Base-by-base conservation (phyloP, 441 rosid species). In the Erysimum pusillum region DNA sequence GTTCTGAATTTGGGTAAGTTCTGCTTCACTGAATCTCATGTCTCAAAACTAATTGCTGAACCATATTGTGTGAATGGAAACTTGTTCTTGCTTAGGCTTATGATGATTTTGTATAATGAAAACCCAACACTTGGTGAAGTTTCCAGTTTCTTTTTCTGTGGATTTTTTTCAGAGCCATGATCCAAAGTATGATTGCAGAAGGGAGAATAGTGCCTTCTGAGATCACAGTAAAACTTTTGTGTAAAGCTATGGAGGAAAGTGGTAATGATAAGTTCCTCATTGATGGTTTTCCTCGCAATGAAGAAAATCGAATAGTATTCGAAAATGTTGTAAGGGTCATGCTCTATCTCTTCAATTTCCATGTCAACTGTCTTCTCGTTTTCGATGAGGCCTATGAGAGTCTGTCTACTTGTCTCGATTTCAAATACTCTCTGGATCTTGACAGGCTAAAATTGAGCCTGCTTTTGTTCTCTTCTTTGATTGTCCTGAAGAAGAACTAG, bases 121-220 rank as follows among this genome's bases (percentile, higher is more conserved):
- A 58, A 59, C 6, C 5, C 36, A 18, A 34, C 35, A 8, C 1
- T 32, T 35, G 35, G 45, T 34, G 8, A 34, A 35, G 28, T 17
- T 31, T 28, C 9, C 9, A 12, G 1, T 44, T n/a, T 22, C 18
- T 75, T 35, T 36, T 9, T 68, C 12, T 83, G 32, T 78, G 52
- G 18, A 14, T 5, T 10, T 64, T 22, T 38, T 72, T 69, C 84
- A 95, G 98, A 81, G 87, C 91, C 75, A 90, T 91, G 96, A 95
- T 95, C 71, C 89, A 87, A 77, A 83, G 86, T 82, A 85, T 90
- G 92, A 95, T 92, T 73, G 85, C 80, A 76, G 94, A 91, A 58
- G 99, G 99, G 61, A 92, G 86, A 78, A 91, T 94, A 67, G 99
- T 94, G 51, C 97, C 99, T 9, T 92, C 99, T 13, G 97, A 89